These are phyloP conservation scores for Grifola frondosa DNA, from an alignment of 1,284 basidiomycete species.

Conservation along the genomic window DNA sequence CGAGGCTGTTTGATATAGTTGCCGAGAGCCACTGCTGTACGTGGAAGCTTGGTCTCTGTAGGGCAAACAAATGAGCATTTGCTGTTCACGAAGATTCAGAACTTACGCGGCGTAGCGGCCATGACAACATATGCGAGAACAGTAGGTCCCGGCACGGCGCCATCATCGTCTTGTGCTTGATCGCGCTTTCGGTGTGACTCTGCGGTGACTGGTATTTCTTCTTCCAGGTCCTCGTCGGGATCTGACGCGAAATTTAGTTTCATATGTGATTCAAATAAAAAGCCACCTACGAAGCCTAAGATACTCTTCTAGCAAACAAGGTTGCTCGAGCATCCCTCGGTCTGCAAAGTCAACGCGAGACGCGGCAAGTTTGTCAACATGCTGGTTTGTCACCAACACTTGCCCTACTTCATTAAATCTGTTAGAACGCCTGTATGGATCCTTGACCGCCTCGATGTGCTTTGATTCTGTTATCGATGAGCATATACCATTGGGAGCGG, in stretches of 20 bases:
- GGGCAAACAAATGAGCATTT: background rate
- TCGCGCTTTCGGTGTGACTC: background rate
- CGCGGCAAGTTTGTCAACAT: conserved; percentile 13
- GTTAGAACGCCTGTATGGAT: conserved; percentile 21
- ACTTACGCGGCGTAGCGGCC: conserved; percentile 1
- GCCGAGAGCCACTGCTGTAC: background rate
- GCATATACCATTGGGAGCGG: conserved; percentile 17
- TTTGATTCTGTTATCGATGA: conserved; percentile 22
- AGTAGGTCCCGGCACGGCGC: background rate
- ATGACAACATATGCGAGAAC: conserved; percentile 3
- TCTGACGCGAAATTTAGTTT: too few species aligned
- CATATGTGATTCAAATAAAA: too few species aligned
- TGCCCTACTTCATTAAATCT: conserved; percentile 14
- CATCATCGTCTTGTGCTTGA: background rate
- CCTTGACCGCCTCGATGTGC: conserved; percentile 23
- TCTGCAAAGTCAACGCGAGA: conserved; percentile 1
- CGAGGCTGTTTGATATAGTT: background rate
- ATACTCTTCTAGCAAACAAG: conserved; percentile 2
- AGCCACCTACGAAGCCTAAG: too few species aligned
- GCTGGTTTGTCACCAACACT: conserved; percentile 18
- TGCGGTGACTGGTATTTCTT: too few species aligned
- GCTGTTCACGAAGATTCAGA: background rate
- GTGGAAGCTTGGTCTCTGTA: background rate
- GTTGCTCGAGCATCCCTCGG: conserved; percentile 11
- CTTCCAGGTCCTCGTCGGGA: too few species aligned